Base-by-base conservation (phyloP, 2,329 filamentous ascomycete species). In the Cryphonectria naterciae region DNA sequence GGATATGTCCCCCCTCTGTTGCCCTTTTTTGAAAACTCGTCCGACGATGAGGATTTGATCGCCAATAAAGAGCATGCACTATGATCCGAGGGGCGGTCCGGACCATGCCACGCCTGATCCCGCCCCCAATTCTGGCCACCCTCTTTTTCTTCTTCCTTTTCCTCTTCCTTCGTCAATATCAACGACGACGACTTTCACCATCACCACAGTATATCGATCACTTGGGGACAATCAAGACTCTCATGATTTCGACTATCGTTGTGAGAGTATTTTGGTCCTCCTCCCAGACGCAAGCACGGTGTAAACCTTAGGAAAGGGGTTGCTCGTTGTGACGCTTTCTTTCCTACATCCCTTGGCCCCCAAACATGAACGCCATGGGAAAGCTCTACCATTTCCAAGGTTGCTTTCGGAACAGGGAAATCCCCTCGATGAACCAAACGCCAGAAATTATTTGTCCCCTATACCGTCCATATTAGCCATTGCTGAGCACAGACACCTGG, bases 41-140 rank as follows among this genome's bases (percentile, higher is more conserved):
- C 58, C 58, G 17, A 39, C 58, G 8, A 61, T 37, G 35, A 61
- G 32, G 32, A 37, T 61, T 39, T 15, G 28, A 39, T 61, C 58
- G 17, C 4, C 35, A 37, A n/a, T 22, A 1, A 49, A 49, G 17
- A 49, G 32, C 8, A 61, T 25, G 58, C 32, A 61, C 32, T 32
- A n/a, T 61, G 54, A 35, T 58, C 54, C 54, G 32, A 61, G 58
- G 35, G 58, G 35, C 58, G 32, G 58, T 61, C 58, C 58, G 58
- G 22, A 61, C 19, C 22, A 35, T 32, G 32, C 0, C 32, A 32
- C 3, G 32, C 32, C 32, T n/a, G 32, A 61, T 39, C 58, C 46
- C 19, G 32, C 58, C 32, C 35, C 19, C 58, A 39, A 49, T n/a
- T 11, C 17, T 39, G 35, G 19, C 19, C 32, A 39, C 4, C 58